Percentiles rank a stretch among this genome's conserved stretches.
Evolutionary conservation across 768 basidiomycete species (phyloP).

Genomic region (Pulveroboletus sp.): DNA sequence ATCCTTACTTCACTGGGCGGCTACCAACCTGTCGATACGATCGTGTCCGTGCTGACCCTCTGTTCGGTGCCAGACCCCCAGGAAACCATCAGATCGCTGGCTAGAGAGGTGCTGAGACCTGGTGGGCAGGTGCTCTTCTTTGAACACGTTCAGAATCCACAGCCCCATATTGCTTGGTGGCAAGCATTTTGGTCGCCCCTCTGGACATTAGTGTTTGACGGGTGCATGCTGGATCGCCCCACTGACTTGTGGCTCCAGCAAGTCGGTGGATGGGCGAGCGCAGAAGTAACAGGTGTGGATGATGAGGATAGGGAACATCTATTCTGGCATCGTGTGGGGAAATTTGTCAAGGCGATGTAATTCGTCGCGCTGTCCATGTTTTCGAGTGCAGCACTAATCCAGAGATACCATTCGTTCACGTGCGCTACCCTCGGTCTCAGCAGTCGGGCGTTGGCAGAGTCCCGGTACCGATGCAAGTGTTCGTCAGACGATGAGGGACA

Average conservation of each 20-base stretch:
- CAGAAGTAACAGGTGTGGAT: slow-evolving; percentile 43
- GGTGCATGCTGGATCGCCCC: slow-evolving; percentile 59
- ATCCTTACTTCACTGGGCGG: slow-evolving; percentile 42
- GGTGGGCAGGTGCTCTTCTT: slow-evolving; percentile 64
- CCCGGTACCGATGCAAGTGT: neutral
- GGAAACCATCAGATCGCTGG: slow-evolving; percentile 41
- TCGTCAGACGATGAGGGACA: neutral
- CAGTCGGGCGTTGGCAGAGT: neutral
- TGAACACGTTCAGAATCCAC: slow-evolving; percentile 62
- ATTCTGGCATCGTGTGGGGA: slow-evolving; percentile 57
- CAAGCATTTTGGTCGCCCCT: slow-evolving; percentile 69
- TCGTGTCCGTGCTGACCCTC: slow-evolving; percentile 61
- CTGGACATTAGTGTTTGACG: slow-evolving; percentile 57
- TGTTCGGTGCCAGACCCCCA: slow-evolving; percentile 61
- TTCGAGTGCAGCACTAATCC: neutral
- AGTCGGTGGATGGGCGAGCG: slow-evolving; percentile 46
- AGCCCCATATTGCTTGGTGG: slow-evolving; percentile 60
- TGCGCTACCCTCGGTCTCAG: neutral
- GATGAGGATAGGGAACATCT: slow-evolving; percentile 53
- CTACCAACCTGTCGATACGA: slow-evolving; percentile 46
- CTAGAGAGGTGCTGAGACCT: slow-evolving; percentile 50
- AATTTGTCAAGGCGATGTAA: slow-evolving; percentile 44
- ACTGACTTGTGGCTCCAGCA: slow-evolving; percentile 44
- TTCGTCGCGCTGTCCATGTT: neutral
- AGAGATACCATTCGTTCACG: neutral